phyloP scores from a whole-genome alignment of 2,329 filamentous ascomycete genomes.

The Beauveria pseudobassiana region DNA sequence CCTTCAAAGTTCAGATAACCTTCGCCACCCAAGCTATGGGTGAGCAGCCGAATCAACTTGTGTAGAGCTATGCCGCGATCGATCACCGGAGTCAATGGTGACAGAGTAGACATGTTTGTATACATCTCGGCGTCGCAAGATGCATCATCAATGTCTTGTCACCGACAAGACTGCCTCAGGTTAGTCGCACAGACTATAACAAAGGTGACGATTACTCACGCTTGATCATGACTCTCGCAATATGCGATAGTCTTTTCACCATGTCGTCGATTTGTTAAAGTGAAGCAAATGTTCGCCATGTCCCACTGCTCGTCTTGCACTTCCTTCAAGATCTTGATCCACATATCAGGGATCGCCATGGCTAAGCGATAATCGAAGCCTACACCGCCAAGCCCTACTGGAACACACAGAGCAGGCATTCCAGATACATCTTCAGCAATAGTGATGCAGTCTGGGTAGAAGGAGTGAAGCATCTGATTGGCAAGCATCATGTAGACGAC shows the following conservation, averaged over 20 bases:
- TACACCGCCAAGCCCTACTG: constrained; percentile 77
- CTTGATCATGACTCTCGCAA: constrained; percentile 94
- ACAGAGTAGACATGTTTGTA: constrained; percentile 88
- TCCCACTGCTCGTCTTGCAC: constrained; percentile 88
- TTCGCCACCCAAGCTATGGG: constrained; percentile 85
- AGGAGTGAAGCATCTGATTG: constrained; percentile 87
- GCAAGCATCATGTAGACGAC: constrained; percentile 93
- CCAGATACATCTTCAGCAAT: constrained; percentile 96
- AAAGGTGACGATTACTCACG: constrained; percentile 49
- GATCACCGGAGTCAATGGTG: constrained; percentile 79
- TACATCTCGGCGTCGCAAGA: constrained; percentile 97
- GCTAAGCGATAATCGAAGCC: constrained; percentile 96
- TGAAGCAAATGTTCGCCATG: constrained; percentile 75
- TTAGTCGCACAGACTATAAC: constrained; percentile 18
- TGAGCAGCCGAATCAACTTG: constrained; percentile 95
- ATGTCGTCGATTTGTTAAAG: constrained; percentile 84
- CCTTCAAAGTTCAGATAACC: constrained; percentile 98
- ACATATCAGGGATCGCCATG: constrained; percentile 98
- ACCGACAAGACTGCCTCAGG: constrained; percentile 65
- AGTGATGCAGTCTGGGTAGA: constrained; percentile 83
- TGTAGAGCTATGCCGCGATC: constrained; percentile 87
- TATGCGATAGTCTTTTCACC: constrained; percentile 99
- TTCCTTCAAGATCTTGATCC: constrained; percentile 98
- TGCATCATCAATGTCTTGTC: constrained; percentile 98
- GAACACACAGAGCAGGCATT: constrained; percentile 93